A percentile compares a stretch with the other conserved stretches of the same genome.
Evolutionary conservation across 345 rosid genomes (phyloP).

Genomic region (Populus nigra): DNA sequence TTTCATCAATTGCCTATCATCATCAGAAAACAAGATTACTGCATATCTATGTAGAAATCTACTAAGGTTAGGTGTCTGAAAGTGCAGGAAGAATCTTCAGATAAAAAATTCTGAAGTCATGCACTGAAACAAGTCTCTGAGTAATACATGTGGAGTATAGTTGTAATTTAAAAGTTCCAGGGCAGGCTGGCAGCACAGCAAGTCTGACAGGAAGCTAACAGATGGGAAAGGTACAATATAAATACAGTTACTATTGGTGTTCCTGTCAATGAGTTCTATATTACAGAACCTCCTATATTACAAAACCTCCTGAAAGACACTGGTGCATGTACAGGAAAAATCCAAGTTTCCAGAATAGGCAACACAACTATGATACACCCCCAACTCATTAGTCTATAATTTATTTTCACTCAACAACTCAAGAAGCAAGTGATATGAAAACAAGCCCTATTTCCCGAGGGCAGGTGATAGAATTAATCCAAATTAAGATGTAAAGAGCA

Average conservation of each 20-base stretch:
- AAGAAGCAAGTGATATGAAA: not conserved
- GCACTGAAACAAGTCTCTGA: not conserved
- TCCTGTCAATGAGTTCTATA: not conserved
- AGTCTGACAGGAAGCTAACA: conserved; percentile 1
- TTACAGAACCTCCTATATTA: not conserved
- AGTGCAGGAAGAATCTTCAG: not conserved
- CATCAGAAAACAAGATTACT: conserved; percentile 17
- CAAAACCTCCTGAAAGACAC: not conserved
- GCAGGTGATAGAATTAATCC: not conserved
- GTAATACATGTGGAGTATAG: not conserved
- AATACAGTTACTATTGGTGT: not conserved
- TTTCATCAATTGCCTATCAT: conserved; percentile 88
- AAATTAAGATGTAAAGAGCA: not conserved
- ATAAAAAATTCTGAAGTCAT: not conserved
- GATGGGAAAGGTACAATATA: not conserved
- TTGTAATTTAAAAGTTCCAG: not conserved
- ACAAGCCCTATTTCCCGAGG: not conserved
- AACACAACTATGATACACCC: not conserved
- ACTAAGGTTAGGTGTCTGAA: not conserved
- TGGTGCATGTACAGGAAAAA: not conserved
- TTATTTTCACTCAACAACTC: not conserved
- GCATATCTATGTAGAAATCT: not conserved
- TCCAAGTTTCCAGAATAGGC: not conserved
- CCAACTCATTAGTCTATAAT: not conserved
- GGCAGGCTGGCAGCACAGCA: not conserved